Base-by-base conservation (phyloP, 2,329 filamentous ascomycete species). In the Colletotrichum tabaci region DNA sequence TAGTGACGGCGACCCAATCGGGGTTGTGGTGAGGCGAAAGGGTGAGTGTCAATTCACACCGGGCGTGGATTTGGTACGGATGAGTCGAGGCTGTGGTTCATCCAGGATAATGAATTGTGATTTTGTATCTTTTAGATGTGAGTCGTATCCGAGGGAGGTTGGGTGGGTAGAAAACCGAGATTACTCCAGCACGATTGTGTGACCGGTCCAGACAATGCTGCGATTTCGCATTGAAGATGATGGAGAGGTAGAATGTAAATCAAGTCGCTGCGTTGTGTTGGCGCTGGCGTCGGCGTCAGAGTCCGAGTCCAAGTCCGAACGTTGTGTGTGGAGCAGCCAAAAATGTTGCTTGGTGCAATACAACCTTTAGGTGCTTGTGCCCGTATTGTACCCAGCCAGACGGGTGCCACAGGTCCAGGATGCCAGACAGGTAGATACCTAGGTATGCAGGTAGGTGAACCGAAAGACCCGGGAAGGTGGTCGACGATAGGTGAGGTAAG, bases 171-270 rank as follows among this genome's bases (percentile, higher is more conserved):
- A 56, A 46, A 38, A 47, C n/a, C 12, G 35, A 58, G 15, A 38
- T 61, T 52, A 47, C 35, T 61, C 46, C 15, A 46, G 58, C 64
- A 35, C 30, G 44, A 21, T 21, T 42, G 57, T 66, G 56, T 44
- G 63, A 38, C 55, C 63, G 30, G 23, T 50, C 12, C 38, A 40
- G 26, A 42, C 52, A 21, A 71, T 38, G 38, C 26, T 58, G 57
- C 23, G 26, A 46, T 67, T 67, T 71, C 57, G 64, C 68, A 71
- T 67, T 58, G 50, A 61, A 63, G 63, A 55, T 30, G 63, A 46
- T 21, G 38, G 49, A 15, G 35, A 26, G 44, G 16, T 26, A 16
- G 26, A 26, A 35, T 42, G 35, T 47, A 53, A 55, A 40, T 55
- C 42, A 44, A 26, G 49, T 52, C 23, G 9, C 8, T 38, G 35